Evolutionary conservation across 805 yeast genomes (phyloP), one percentile per base, ranked within the genome.

Genomic region (Cyberlindnera japonica): DNA sequence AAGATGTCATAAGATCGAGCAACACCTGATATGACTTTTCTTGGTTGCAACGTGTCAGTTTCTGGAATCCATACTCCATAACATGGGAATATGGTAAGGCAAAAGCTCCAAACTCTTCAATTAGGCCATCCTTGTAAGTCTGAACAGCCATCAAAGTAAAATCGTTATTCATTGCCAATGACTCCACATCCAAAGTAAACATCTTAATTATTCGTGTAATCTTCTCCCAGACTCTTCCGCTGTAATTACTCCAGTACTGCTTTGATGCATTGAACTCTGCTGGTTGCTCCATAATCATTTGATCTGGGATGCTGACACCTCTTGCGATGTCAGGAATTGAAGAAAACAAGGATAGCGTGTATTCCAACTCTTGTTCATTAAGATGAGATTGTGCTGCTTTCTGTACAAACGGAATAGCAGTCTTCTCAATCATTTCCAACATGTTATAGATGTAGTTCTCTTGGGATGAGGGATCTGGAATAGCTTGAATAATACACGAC

Each of bases 321-420:
- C 79, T 81, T 0, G 88, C 93, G 4, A 87, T 64, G 38, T 82
- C 85, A n/a, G 71, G 70, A 0, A 88, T 58, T 53, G 88, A 83
- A 12, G 74, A 63, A 19, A 86, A 59, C 33, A 85, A 60, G 18
- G 89, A 80, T 3, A 69, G 54, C 1, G 74, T 52, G 47, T 79
- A 81, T 3, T 74, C 78, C 3, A 61, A 48, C 23, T 67, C 65
- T 6, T 46, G 45, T 53, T 43, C 27, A 48, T 21, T 10, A 17
- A 36, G 14, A 9, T 23, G 17, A 7, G 31, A 23, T 8, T 44
- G 40, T 5, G 45, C 30, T 3, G 49, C 50, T 33, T 42, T 43
- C 11, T 38, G 17, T 3, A 53, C 24, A 19, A 35, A 40, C 12
- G 55, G 54, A 9, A 33, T 37, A 2, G 50, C 35, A 1, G 57